Evolutionary conservation across 2,329 filamentous ascomycete species (phyloP).

Genomic region (Monosporascus sp.): DNA sequence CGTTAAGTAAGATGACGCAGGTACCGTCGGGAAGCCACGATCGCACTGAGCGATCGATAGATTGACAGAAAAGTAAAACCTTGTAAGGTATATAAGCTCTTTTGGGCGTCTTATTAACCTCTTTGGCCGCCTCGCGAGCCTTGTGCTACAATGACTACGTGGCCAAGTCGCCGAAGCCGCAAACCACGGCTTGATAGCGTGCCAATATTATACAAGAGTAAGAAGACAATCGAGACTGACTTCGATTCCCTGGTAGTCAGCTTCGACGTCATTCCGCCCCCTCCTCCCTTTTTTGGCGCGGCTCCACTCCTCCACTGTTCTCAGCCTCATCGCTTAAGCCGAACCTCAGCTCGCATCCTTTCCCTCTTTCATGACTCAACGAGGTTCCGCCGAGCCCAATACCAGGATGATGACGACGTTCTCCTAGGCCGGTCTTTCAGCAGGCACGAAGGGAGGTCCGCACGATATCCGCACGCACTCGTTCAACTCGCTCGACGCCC

Average conservation of each 20-base stretch:
- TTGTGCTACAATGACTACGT: conserved; percentile 14
- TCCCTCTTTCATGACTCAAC: too few relatives aligned
- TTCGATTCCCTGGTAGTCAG: too few relatives aligned
- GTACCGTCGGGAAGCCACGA: conserved; percentile 11
- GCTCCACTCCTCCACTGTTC: too few relatives aligned
- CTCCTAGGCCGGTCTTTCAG: too few relatives aligned
- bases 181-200: conserved; percentile 10
- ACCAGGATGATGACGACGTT: too few relatives aligned
- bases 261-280: too few relatives aligned
- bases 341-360: too few relatives aligned
- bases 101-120: not conserved
- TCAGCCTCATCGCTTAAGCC: too few relatives aligned
- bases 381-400: too few relatives aligned
- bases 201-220: conserved; percentile 11
- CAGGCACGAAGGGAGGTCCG: not conserved
- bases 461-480: not conserved
- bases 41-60: conserved; percentile 5
- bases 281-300: too few relatives aligned
- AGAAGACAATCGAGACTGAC: not conserved
- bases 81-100: not conserved
- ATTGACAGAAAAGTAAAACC: conserved; percentile 10
- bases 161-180: conserved; percentile 15
- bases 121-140: conserved; percentile 1
- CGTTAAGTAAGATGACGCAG: conserved; percentile 8
- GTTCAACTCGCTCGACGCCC: not conserved